phyloP scores from a whole-genome alignment of 306 rosid species.

The peach (Prunus persica) region Prunus_persica_NCBIv2 NC_034015.1:15894001-15894500 shows the following conservation, averaged over 20 bases:
- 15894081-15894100: constrained; percentile 85
- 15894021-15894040: constrained; percentile 19
- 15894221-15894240: constrained; percentile 76
- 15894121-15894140: constrained; percentile 93
- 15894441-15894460: constrained; percentile 30
- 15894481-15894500: constrained; percentile 53
- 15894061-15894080: constrained; percentile 57
- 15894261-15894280: constrained; percentile 67
- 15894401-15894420: constrained; percentile 59
- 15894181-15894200: constrained; percentile 94
- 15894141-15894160: constrained; percentile 68
- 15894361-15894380: constrained; percentile 60
- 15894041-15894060: constrained; percentile 70
- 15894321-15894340: constrained; percentile 55
- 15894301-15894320: constrained; percentile 63
- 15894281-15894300: constrained; percentile 74
- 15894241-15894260: constrained; percentile 63
- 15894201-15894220: constrained; percentile 79
- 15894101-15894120: constrained; percentile 89
- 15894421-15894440: background rate
- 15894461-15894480: constrained; percentile 59
- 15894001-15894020: background rate
- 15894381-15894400: constrained; percentile 75
- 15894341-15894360: constrained; percentile 65
- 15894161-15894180: constrained; percentile 89